Percentiles rank a stretch among this genome's conserved stretches.
These are phyloP conservation scores for Xylaria arbuscula DNA, from an alignment of 2,329 filamentous ascomycete species.

Conservation along the genomic window DNA sequence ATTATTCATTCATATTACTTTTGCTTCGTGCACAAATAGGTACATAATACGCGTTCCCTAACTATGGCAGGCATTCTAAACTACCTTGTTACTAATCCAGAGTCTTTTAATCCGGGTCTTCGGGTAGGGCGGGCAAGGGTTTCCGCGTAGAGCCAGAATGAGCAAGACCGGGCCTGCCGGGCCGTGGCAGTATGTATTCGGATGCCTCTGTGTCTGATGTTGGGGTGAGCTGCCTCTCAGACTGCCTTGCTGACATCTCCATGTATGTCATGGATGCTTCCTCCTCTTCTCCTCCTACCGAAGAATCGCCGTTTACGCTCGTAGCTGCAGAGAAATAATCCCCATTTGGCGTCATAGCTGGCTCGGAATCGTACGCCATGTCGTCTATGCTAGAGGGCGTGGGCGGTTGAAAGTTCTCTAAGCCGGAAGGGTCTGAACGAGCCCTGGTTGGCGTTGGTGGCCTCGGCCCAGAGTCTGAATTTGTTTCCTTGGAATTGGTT, in stretches of 20 bases:
- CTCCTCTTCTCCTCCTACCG: constrained; percentile 14
- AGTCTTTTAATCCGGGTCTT: constrained; percentile 48
- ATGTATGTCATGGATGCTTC: constrained; percentile 33
- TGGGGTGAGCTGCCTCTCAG: constrained; percentile 47
- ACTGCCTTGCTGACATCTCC: constrained; percentile 42
- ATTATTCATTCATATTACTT: constrained; percentile 33
- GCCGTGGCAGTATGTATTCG: constrained; percentile 34
- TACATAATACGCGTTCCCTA: not conserved
- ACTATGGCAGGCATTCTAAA: constrained; percentile 10
- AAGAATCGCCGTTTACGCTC: constrained; percentile 34
- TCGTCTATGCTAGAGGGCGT: constrained; percentile 46
- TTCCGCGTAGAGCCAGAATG: constrained; percentile 51
- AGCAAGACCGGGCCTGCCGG: constrained; percentile 39
- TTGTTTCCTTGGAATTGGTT: constrained; percentile 26
- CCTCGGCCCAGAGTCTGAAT: constrained; percentile 25
- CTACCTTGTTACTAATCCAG: not conserved
- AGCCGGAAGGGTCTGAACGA: constrained; percentile 41
- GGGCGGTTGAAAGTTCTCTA: constrained; percentile 41
- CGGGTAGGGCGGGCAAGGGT: constrained; percentile 57
- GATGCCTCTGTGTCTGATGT: constrained; percentile 39
- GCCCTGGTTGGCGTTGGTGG: constrained; percentile 41
- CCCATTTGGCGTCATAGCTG: constrained; percentile 41
- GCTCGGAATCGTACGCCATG: constrained; percentile 51
- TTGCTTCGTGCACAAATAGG: constrained; percentile 7
- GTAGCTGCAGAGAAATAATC: constrained; percentile 45